Evolutionary conservation across 2,329 filamentous ascomycete genomes (phyloP), one percentile per base, ranked within the genome.

Genomic region (Arachnomyces sp.): DNA sequence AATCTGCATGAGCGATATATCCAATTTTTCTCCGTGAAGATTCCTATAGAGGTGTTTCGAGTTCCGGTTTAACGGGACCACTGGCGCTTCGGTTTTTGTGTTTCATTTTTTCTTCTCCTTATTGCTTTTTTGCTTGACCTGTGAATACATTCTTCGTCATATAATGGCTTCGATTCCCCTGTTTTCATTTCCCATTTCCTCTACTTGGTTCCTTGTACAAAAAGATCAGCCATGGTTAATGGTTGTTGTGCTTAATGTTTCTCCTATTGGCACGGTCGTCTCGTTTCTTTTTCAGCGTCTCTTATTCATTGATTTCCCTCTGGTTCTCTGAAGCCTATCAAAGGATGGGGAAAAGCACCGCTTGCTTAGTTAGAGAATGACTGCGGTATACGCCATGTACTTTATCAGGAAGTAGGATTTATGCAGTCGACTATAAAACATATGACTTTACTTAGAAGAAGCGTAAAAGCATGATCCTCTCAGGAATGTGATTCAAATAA

Each of bases 1-100:
- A 67, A 71, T 72, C 56, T 68, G 67, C 68, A 71, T 65, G 65
- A 68, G 66, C 62, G 60, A 72, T 71, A 64, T 25, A 68, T 70
- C 53, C 64, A 65, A 40, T 44, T 47, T 47, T 47, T 55, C 44
- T 33, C 36, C 42, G 31, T 31, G 34, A 35, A 48, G 47, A 43
- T 47, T 46, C 44, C 41, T 54, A 47, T 51, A 41, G 47, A 49
- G 44, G 41, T 34, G 38, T 50, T 52, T 25, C 9, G 21, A 25
- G 21, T 25, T 25, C 21, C 21, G 21, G 21, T 25, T 25, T 25
- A 9, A 5, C 5, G 5, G 21, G 21, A 25, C 21, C 21, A 25
- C 21, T 25, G 21, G 21, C 21, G 21, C 21, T 25, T 25, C 21
- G 21, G 21, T 47, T 38, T 48, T 44, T 45, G 46, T 53, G 51